Base-by-base conservation (phyloP, 352 stramenopile genomes). In the Vaucheria bursata region DNA sequence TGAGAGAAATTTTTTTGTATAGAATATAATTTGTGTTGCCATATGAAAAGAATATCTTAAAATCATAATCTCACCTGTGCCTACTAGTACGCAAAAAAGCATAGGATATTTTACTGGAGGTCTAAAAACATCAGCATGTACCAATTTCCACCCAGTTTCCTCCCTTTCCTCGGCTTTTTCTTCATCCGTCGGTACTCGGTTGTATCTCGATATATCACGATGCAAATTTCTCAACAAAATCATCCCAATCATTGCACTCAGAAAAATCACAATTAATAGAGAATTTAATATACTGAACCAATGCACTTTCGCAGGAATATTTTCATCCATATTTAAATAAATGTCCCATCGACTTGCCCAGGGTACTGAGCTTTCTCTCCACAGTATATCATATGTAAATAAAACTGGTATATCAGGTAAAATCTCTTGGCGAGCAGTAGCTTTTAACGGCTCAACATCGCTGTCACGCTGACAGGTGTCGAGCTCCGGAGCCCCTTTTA, bases 251-350 rank as follows among this genome's bases (percentile, higher is more conserved):
- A 99, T 98, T 32, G 93, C 93, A 35, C 93, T 97, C 32, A 99
- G 85, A 86, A 99, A 99, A 8, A 99, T 87, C 45, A 99, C 96
- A 82, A 99, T 98, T 81, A 99, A 91, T 39, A 99, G 91, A 29
- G 93, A 96, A 78, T 99, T 99, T 81, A 98, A 95, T 83, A 99
- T 98, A 45, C 91, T 97, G 87, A 99, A 99, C 96, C 95, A 99
- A 88, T 99, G 96, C 73, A 99, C 95, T 81, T 98, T 92, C 71
- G 95, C 90, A 29, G 37, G 3, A 8, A 85, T 78, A 65, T 86
- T 85, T 74, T 91, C 86, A 75, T 93, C 86, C 88, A 92, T 91
- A 67, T 49, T 90, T 69, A 99, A 93, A 89, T 99, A 99, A 32
- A 98, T 91, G 87, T 99, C 96, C 96, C 96, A 99, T 40, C 96